Evolutionary conservation across 805 yeast genomes (phyloP), one percentile per base, ranked within the genome.

Genomic region (Nakazawaea peltata): DNA sequence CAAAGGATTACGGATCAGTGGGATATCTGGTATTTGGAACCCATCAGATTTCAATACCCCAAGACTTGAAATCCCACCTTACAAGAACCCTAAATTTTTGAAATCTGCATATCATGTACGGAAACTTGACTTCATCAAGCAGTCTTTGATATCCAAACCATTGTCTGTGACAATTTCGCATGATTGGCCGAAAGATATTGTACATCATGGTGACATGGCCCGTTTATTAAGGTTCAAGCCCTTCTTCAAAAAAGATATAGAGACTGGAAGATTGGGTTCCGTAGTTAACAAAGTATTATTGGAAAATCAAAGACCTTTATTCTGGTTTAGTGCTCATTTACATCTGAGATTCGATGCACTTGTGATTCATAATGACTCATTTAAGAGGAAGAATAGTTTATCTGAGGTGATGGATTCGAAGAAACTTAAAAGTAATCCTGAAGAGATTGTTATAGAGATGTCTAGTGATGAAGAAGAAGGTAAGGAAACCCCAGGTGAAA

Each of bases 161-260:
- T 31, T 74, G 5, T 82, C 84, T 45, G 51, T 87, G 1, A 65
- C 81, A 51, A 41, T 90, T 35, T 72, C 84, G 22, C 98, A 92
- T 56, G 98, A 92, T 60, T 92, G 98, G 98, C 98, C 98, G 0
- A 77, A 67, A 27, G 84, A 82, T 3, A 77, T 88, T 8, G 81
- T 69, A 28, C 57, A 72, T 4, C 58, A 70, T 53, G 97, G 97
- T 0, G 54, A 82, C 46, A 13, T 63, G n/a, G 43, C 53, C 0
- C 39, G 46, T 17, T 58, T 92, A 9, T 47, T 90, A 17, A 48
- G 50, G 19, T 44, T 47, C 10, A 92, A 92, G 52, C 84, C 81
- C 0, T 81, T 67, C 48, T 83, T 92, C 53, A 62, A 58, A 40
- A 47, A 49, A 2, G 97, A 90, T 53, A 68, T 87, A 1, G 56